Base-by-base conservation (phyloP, 23 red algal species). In the Pyropia yezoensis region DNA sequence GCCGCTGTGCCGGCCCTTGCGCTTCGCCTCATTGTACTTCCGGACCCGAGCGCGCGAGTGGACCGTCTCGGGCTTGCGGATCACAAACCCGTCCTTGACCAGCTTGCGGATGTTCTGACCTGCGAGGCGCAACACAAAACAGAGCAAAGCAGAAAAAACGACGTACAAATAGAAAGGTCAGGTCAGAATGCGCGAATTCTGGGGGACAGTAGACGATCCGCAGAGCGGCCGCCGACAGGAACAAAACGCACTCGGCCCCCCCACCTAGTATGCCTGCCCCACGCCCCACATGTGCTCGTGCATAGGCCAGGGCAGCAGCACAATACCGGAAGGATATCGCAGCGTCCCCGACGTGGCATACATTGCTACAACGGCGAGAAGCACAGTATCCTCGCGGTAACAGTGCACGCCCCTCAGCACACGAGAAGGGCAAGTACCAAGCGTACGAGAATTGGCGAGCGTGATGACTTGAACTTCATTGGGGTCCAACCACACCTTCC, bases 401-500 rank as follows among this genome's bases (percentile, higher is more conserved):
- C 39, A 47, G 39, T 8, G 1, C 12, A 0, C 39, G 12, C 39
- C 9, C 0, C 39, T 47, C 4, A 3, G 1, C 3, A 47, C 39
- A 47, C 39, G 39, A 47, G 4, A 13, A 47, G 39, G 39, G 39
- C 11, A 13, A 67, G 7, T 0, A 5, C 2, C 13, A 63, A 71
- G 82, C 80, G 59, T 80, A 86, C 93, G 87, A 30, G 85, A 90
- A 61, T 97, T 97, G 78, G 93, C 93, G 32, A 97, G 66, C 18
- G 87, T 56, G 67, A 97, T 97, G 66, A 85, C 84, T 26, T 85
- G 63, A 56, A 90, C 73, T 61, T 97, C 93, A 59, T 85, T 85
- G 19, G 93, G 93, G 59, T 97, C 93, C 29, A 89, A 71, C 93
- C 93, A 97, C 34, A 97, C 84, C 74, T 97, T 97, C 63, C 82